Evolutionary conservation across 176 grass and related monocot genomes (phyloP).

Genomic region (Carex cristatella): DNA sequence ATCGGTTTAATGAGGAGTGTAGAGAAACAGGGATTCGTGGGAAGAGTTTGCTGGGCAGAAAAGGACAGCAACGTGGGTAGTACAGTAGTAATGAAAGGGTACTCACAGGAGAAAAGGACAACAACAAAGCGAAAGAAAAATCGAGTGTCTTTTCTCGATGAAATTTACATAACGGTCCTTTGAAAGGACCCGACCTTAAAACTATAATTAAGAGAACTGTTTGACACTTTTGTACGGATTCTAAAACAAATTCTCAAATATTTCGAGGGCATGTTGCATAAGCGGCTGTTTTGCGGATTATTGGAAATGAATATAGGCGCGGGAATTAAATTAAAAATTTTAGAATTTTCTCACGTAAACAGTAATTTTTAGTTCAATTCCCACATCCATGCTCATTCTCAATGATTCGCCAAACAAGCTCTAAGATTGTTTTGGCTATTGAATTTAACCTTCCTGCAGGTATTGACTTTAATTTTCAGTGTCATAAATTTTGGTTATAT

Average conservation of each 20-base stretch:
- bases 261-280: too few relatives aligned
- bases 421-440: too few relatives aligned
- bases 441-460: background rate
- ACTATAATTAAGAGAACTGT: background rate
- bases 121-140: background rate
- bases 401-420: too few relatives aligned
- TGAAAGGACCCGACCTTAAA: background rate
- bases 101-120: background rate
- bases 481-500: background rate
- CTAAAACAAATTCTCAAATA: too few relatives aligned
- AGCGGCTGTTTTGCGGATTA: too few relatives aligned
- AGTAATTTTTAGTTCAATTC: too few relatives aligned
- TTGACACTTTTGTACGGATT: background rate
- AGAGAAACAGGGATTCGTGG: conserved; percentile 4
- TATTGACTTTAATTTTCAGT: background rate
- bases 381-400: too few relatives aligned
- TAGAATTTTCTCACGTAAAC: too few relatives aligned
- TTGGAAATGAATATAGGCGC: too few relatives aligned
- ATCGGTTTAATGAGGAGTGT: background rate
- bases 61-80: conserved; percentile 11
- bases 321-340: too few relatives aligned
- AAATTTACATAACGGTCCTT: background rate
- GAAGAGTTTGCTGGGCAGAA: conserved; percentile 4
- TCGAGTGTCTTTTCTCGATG: background rate
- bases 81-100: conserved; percentile 5